phyloP scores from a whole-genome alignment of 768 basidiomycete species.

The Lactarius deliciosus region DNA sequence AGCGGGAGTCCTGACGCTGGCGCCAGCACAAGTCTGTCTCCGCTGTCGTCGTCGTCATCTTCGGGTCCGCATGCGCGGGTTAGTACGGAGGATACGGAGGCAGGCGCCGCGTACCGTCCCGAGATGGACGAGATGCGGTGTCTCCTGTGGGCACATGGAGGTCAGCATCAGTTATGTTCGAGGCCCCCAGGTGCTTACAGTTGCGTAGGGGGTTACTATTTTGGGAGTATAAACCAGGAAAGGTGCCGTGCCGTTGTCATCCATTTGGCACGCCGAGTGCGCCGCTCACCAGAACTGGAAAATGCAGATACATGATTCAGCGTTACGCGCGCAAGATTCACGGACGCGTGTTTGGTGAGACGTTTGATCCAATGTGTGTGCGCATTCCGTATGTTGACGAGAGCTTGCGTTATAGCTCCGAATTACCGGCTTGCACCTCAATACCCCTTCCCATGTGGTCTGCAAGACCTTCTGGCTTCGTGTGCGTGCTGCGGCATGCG shows the following conservation, averaged over 20 bases:
- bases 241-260: slow-evolving; percentile 40
- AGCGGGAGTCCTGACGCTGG: not conserved
- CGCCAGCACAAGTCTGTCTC: not conserved
- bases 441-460: slow-evolving; percentile 91
- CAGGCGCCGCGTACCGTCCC: slow-evolving; percentile 46
- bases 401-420: slow-evolving; percentile 47
- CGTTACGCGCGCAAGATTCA: slow-evolving; percentile 90
- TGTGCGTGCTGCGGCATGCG: slow-evolving; percentile 44
- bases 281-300: not conserved
- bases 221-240: slow-evolving; percentile 79
- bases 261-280: no score
- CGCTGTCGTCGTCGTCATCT: not conserved
- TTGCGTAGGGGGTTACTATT: slow-evolving; percentile 69
- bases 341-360: slow-evolving; percentile 77
- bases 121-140: slow-evolving; percentile 85
- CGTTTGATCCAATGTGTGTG: not conserved
- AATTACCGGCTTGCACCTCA: slow-evolving; percentile 89
- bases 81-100: slow-evolving; percentile 31
- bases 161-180: slow-evolving; percentile 37
- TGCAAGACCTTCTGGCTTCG: slow-evolving; percentile 87
- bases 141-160: slow-evolving; percentile 79
- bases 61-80: slow-evolving; percentile 28
- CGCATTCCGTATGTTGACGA: slow-evolving; percentile 8
- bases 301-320: slow-evolving; percentile 65
- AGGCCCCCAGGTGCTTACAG: not conserved